Base-by-base conservation (phyloP, 2,329 filamentous ascomycete species). In the Paramyrothecium sp. region DNA sequence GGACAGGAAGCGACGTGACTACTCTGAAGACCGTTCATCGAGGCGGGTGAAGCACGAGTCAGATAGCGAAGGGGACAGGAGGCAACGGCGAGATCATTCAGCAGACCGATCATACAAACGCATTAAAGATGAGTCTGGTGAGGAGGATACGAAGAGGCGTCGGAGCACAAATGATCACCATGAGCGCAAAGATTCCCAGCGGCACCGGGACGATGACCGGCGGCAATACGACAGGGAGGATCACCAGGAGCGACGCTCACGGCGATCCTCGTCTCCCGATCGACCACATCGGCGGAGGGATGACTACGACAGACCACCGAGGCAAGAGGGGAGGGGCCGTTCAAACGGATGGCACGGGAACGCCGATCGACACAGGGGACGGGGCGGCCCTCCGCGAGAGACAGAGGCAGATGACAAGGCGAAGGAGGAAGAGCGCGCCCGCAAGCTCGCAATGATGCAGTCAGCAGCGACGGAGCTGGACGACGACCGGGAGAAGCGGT, bases 371-470 rank as follows among this genome's bases (percentile, higher is more conserved):
- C 17, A 8, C 47, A 49, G 20, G 17, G n/a, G 20, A 12, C 41
- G 52, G 2, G 13, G 56, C 19, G 38, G 46, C 19, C 49, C 55
- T 34, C 61, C 64, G 53, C 63, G 59, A 19, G 60, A 58, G 1
- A 63, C 56, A 13, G 54, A 57, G 33, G 60, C 55, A 30, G 67
- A 66, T 12, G 65, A 65, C 10, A 60, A 63, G 17, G 71, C 73
- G 3, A 71, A 69, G 7, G 81, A 81, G 20, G 82, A 84, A 21
- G 86, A 89, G 60, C 80, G 81, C n/a, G 85, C 86, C 13, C 81
- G 82, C 22, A 90, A 86, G 69, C 74, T 92, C 19, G 89, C 87
- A 17, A 87, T 86, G 10, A 92, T 92, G 89, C 88, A 90, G 69
- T 81, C 82, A 19, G 88, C 86, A 26, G 89, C 89, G 4, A 81